Evolutionary conservation across 2,329 filamentous ascomycete genomes (phyloP), one percentile per base, ranked within the genome.

Genomic region (Pochonia chlamydosporia): DNA sequence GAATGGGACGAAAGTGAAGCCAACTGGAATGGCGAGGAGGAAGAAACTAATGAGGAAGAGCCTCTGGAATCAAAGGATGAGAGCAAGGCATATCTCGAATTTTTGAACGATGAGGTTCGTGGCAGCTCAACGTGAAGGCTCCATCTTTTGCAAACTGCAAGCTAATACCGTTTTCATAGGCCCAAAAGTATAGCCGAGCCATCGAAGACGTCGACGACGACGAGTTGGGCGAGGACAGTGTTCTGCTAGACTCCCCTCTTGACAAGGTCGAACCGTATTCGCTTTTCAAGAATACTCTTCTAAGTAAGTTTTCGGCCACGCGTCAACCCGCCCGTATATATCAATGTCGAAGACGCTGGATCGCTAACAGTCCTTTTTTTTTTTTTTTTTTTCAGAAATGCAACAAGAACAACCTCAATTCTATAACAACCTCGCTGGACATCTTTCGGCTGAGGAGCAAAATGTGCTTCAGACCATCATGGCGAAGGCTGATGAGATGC

Each of bases 231-330:
- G 92, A 97, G 65, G 93, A 97, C 59, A 92, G 91, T 64, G 87
- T 89, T 49, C 75, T 97, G 44, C 80, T 99, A 3, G 93, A 99
- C 68, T 95, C 92, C 11, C 91, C 92, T 14, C 76, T 99, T 21
- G 93, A 99, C 67, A 93, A 93, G 71, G 78, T 99, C 52, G 93
- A 99, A 69, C 91, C 92, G 3, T 99, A 99, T 61, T 80, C 84
- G 63, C 74, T 96, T 52, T 96, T 99, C 78, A 86, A 89, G 64
- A 76, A 79, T 52, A 84, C 88, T 16, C 73, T 97, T 55, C 68
- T 92, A 62, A 86, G 91, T 96, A 82, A 67, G 88, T 81, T n/a
- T 18, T 39, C 18, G 20, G 18, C 14, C n/a, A 18, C 9, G 24
- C 37, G 4, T 25, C 4, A 24, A 5, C 13, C 14, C 20, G 37